phyloP scores from a whole-genome alignment of 2,329 filamentous ascomycete genomes.

The Penicillium sp. region DNA sequence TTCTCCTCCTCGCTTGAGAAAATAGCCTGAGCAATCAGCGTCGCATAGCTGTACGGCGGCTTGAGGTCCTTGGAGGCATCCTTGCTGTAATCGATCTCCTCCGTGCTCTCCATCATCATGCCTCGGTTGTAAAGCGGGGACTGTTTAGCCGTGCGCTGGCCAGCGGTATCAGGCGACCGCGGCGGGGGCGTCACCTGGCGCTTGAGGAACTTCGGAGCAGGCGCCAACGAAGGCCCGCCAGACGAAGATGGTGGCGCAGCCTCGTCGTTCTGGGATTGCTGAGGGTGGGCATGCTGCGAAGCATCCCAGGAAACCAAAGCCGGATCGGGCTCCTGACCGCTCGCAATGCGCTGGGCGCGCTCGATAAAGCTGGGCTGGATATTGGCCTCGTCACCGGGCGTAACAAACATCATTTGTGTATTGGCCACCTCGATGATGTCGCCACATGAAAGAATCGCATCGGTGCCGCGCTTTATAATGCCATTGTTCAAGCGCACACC shows the following conservation, averaged over 20 bases:
- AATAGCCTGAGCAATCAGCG: conserved; percentile 96
- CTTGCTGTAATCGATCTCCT: conserved; percentile 61
- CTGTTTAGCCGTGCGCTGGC: conserved; percentile 43
- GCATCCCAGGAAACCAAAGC: conserved; percentile 38
- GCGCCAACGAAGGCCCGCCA: conserved; percentile 40
- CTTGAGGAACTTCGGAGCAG: conserved; percentile 46
- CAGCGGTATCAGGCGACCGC: conserved; percentile 42
- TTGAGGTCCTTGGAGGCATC: conserved; percentile 90
- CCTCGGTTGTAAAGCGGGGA: conserved; percentile 52
- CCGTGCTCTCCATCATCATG: conserved; percentile 55
- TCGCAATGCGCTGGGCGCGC: conserved; percentile 56
- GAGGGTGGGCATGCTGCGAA: conserved; percentile 40
- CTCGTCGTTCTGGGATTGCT: conserved; percentile 25
- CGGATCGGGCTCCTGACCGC: conserved; percentile 38
- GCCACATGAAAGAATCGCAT: conserved; percentile 72
- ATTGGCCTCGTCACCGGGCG: conserved; percentile 72
- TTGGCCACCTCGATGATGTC: conserved; percentile 89
- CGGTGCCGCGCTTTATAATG: conserved; percentile 65
- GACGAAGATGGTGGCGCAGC: conserved; percentile 25
- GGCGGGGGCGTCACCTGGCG: conserved; percentile 45
- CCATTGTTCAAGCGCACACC: conserved; percentile 80
- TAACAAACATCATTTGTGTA: conserved; percentile 97
- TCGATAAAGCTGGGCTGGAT: conserved; percentile 70
- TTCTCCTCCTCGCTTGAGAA: conserved; percentile 83
- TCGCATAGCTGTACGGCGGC: conserved; percentile 92